Base-by-base conservation (phyloP, 345 rosid genomes). In the Eucalyptus tenuipes region DNA sequence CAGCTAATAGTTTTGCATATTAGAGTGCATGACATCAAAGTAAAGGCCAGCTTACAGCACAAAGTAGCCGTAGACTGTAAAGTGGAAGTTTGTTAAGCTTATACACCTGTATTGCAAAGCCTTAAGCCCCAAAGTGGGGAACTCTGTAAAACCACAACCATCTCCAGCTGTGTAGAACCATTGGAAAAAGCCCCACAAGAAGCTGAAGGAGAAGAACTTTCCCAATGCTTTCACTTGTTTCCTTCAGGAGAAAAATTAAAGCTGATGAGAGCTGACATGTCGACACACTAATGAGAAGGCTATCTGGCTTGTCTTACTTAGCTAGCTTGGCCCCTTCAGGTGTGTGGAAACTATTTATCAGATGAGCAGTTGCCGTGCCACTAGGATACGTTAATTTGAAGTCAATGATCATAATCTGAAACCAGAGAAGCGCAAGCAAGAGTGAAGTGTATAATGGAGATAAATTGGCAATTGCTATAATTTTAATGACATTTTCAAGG, bases 381-480 rank as follows among this genome's bases (percentile, higher is more conserved):
- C 91, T 90, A 50, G 91, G 91, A 90, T 90, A 90, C 3, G 89
- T 90, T 79, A 90, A 86, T 47, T 90, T 90, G 91, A 90, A 90
- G 87, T 90, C 91, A n/a, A 90, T 88, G 42, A 90, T 90, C 91
- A 90, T 90, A 45, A 90, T 90, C 91, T 90, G 68, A 44, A 12
- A 87, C 75, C 79, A 75, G 59, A 87, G 61, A 47, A 47, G 27
- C 13, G 45, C 55, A 40, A 37, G 53, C 84, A 12, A 66, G 49
- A 85, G 47, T 33, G 64, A 55, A 79, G n/a, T 27, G 47, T 75
- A 33, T 40, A 37, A 40, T 20, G 82, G 45, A 37, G 82, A 75
- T 37, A 22, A 75, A 2, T 75, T 20, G 45, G 82, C 27, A 10
- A 37, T 37, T 40, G 12, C 45, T 18, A 55, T 1, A 55, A 55